phyloP scores from a whole-genome alignment of 1,284 basidiomycete genomes.

The Irpex sp. region DNA sequence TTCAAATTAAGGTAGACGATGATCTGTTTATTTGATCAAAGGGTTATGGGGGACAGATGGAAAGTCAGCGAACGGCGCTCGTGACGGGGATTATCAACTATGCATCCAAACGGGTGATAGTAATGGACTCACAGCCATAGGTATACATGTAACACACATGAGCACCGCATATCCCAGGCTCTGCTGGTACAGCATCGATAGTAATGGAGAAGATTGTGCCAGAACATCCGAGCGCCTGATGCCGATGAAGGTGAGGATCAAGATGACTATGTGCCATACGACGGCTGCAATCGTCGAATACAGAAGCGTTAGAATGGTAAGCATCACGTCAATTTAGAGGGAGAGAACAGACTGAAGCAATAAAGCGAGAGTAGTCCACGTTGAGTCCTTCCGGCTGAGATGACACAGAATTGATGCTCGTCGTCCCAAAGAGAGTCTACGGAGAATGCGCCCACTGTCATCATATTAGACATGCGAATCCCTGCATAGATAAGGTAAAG shows the following conservation, averaged over 20 bases:
- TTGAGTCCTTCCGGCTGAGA: not conserved
- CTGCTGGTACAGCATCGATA: not conserved
- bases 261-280: not conserved
- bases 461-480: not conserved
- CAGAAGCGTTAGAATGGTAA: too few relatives aligned
- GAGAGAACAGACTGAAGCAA: not conserved
- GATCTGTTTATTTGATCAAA: not conserved
- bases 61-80: too few relatives aligned
- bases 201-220: not conserved
- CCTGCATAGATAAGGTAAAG: not conserved
- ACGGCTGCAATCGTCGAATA: not conserved
- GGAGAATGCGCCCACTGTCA: not conserved
- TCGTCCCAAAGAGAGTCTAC: not conserved
- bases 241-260: not conserved
- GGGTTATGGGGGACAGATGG: not conserved
- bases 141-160: not conserved
- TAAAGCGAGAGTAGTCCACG: not conserved
- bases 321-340: not conserved
- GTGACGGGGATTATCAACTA: too few relatives aligned
- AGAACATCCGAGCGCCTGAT: not conserved
- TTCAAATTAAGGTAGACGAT: not conserved
- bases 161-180: not conserved
- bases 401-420: not conserved
- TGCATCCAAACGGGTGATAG: not conserved
- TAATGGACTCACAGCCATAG: not conserved